Conservation (phyloP, 2,329 filamentous ascomycete genomes). For the Zymoseptoria pseudotritici region DNA sequence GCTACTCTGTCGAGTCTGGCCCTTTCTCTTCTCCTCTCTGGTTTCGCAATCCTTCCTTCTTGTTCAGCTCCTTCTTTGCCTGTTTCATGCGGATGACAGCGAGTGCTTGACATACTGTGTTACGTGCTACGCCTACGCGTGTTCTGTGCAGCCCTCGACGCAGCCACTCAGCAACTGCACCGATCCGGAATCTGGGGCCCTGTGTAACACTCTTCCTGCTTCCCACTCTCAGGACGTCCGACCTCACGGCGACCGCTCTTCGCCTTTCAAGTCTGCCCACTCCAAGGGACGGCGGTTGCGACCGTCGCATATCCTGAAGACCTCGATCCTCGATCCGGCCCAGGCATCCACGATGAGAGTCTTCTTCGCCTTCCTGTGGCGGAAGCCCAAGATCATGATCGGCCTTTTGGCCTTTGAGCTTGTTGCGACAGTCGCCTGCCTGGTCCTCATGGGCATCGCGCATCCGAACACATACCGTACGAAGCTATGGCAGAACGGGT, state of each 20-base stretch:
- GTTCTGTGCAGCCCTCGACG: neutral
- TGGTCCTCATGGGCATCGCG: slow-evolving; percentile 66
- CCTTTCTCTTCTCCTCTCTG: neutral
- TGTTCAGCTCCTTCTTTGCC: neutral
- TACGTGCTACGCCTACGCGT: neutral
- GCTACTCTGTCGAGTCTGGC: neutral
- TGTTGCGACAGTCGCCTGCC: slow-evolving; percentile 53
- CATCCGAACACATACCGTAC: slow-evolving; percentile 67
- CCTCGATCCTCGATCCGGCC: neutral
- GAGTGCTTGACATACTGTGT: neutral
- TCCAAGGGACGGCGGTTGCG: neutral
- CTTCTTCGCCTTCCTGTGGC: slow-evolving; percentile 44
- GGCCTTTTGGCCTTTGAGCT: slow-evolving; percentile 60
- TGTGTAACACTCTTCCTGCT: neutral
- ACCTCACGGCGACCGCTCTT: neutral
- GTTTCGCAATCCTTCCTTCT: neutral
- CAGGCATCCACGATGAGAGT: neutral
- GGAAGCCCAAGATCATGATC: slow-evolving; percentile 45
- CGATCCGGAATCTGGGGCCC: neutral
- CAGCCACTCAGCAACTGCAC: neutral
- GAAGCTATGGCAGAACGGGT: slow-evolving; percentile 65
- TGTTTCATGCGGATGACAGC: neutral
- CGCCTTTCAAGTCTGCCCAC: neutral
- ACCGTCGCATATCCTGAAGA: neutral
- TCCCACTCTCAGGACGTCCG: neutral